Base-by-base conservation (phyloP, 805 yeast species). In the Saturnispora hagleri region DNA sequence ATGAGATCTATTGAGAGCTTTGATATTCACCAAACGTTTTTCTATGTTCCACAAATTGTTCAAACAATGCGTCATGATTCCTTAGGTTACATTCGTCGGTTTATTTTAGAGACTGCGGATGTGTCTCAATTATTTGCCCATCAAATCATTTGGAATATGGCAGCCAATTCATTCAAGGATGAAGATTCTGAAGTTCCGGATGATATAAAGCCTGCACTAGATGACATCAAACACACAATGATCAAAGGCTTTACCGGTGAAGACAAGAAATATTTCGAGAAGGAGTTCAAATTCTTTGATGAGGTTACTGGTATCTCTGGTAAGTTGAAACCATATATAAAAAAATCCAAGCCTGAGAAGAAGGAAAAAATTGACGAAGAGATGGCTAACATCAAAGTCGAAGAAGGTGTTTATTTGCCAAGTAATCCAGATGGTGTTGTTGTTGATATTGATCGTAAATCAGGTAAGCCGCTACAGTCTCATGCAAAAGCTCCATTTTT, bases 401-500 rank as follows among this genome's bases (percentile, higher is more conserved):
- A 80, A 51, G 82, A 81, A 12, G 96, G 89, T 15, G 99, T 90
- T 4, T 93, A 93, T 61, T 73, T 93, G 53, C 99, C 99, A 18
- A 84, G 95, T 56, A 90, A 93, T 62, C 99, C 99, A 2, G 97
- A 90, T 67, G 99, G 99, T 47, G 78, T 77, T n/a, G 87, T 93
- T 35, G 73, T 89, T 54, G 98, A 89, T 61, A 93, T 93, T 64
- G 89, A 89, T 65, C 75, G 99, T 53, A 84, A 82, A 59, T 84
- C 96, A 5, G 99, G 99, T 53, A 83, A 79, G 60, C 99, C 99
- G 8, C 73, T 93, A 59, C 99, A 93, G 69, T 87, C 96, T 12
- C 99, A 93, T 66, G 99, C 99, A 13, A 93, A 93, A 66, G 98
- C 99, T 0, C 99, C 99, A 38, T 93, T 89, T 65, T 77, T 93